Evolutionary conservation across 331 rosid species (phyloP), one percentile per base, ranked within the genome.

Genomic region (Acacia pycnantha): DNA sequence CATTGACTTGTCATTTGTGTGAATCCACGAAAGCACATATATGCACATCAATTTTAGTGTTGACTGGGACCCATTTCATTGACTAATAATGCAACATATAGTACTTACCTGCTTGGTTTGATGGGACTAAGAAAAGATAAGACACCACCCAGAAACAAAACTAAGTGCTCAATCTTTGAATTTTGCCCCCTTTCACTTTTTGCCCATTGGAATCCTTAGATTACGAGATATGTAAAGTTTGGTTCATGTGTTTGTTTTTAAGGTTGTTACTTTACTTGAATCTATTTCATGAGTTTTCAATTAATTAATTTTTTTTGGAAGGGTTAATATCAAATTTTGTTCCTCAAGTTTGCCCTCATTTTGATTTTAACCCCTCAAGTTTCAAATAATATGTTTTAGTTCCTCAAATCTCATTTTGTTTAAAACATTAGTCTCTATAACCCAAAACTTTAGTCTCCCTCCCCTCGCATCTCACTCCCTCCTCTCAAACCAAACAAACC

Each of bases 1-100:
- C 53, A 77, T 62, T 81, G 86, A 85, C 84, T 79, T 74, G 83
- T 51, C 68, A 22, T 12, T 59, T 76, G 79, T 74, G 79, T 79
- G 79, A 35, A 62, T 74, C 85, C 87, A 83, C 79, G 77, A 85
- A 85, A 66, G 85, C 85, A 64, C 8, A 2, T 43, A 5, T 35
- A 64, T 48, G 56, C 47, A 56, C 71, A 80, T 76, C 31, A 47
- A 24, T 47, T 12, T 18, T 11, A 12, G 15, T 35, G 16, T 48
- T 29, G 74, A 67, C n/a, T 9, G 40, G 56, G 62, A 43, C 77
- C 61, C n/a, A 6, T 22, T 18, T 9, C 64, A 40, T 29, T 48
- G 26, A 46, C 51, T 24, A 40, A 37, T 18, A 21, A 43, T 35
- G 66, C 33, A 3, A 24, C 33, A 59, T 8, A 54, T 24, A 59